Base-by-base conservation (phyloP, 148 eudicot species). In the Rhododendron ovatum region DNA sequence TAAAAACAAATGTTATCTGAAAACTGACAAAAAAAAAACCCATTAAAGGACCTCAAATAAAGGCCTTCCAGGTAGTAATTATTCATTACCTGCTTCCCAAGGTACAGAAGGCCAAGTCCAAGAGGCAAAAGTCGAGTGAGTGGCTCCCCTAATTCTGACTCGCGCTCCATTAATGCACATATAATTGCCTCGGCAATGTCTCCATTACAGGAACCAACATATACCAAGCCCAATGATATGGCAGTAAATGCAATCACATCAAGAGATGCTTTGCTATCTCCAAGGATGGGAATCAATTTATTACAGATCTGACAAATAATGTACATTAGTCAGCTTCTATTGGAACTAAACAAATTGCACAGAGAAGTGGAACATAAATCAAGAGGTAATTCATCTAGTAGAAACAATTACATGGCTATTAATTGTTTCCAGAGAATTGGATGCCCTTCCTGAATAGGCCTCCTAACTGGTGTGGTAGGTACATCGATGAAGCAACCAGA, bases 191-290 rank as follows among this genome's bases (percentile, higher is more conserved):
- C 95, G 33, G 99, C 98, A 90, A 97, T 91, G 43, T 97, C 98
- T 91, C 93, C 96, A 87, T 94, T 92, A 77, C 98, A 93, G 24
- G 99, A 94, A 82, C 99, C 96, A 81, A 97, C 98, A 85, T 86
- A 95, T 48, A 95, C 93, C 93, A 95, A 78, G 80, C 98, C 98
- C 87, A 94, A 87, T 1, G 98, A 88, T 26, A 97, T 90, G 41
- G 98, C 96, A 81, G 99, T 84, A 85, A 97, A 94, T 28, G 98
- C 96, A 90, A 94, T 88, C 86, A 97, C 98, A 85, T 97, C 99
- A 83, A 97, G 95, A 79, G 98, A 87, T 48, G 94, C 91, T 90
- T 93, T 94, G 47, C 89, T 80, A 85, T 97, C 99, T 61, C 90
- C 92, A 80, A 97, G 95, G 87, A 97, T 90, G 45, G 95, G 96